Base-by-base conservation (phyloP, 306 rosid species). In the Dalbergia cultrata region DNA sequence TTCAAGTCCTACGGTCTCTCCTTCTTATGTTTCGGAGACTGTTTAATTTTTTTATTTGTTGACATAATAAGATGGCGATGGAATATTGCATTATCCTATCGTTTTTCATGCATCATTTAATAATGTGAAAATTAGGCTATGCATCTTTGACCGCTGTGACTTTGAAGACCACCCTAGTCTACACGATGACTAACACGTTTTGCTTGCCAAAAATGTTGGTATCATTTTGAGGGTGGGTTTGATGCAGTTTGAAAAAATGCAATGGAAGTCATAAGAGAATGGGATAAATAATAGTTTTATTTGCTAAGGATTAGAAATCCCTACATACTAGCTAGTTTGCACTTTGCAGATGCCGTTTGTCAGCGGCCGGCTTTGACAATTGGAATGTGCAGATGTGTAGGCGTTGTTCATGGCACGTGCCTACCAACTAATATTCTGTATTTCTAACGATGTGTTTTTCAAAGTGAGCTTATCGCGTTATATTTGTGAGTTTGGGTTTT, bases 1-100 rank as follows among this genome's bases (percentile, higher is more conserved):
- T 63, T 88, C 97, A 34, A 86, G 76, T 17, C 90, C 92, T 60
- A 53, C 85, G 82, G 53, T 87, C 18, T 57, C 88, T n/a, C 34
- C 80, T 6, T 41, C 85, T 6, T 43, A 73, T 54, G 70, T 68
- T 73, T 85, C 92, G 11, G 84, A 34, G 75, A 50, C 85, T 39
- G 71, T 70, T 75, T 87, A 77, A 72, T 76, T 26, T 45, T 22
- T 57, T 34, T 34, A 6, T 74, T 31, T 69, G 26, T 26, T 70
- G 50, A 67, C 64, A 80, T 83, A 37, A 54, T 17, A 43, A 49
- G 34, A 76, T 71, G 34, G 39, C 21, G 37, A 70, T 80, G 53
- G 33, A 33, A 35, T 65, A 45, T 76, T 76, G 72, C 33, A 9
- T 45, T 34, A 37, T 64, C 14, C 9, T 65, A 18, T 34, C 59